phyloP scores from a whole-genome alignment of 2,329 filamentous ascomycete genomes.

The Cryphonectria parasitica region DNA sequence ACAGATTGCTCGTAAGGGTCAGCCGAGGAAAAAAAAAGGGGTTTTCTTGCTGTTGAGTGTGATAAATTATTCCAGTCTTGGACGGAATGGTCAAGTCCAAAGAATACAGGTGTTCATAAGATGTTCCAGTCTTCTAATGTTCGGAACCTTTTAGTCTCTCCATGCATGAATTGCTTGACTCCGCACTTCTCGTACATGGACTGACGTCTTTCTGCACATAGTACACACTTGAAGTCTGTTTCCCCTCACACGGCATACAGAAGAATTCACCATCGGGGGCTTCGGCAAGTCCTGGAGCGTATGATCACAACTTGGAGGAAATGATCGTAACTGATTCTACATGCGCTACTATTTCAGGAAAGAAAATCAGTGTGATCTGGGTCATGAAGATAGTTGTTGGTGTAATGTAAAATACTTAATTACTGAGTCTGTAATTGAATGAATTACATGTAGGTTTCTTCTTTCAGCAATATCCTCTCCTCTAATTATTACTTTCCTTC shows the following conservation, averaged over 20 bases:
- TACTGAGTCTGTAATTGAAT: not conserved
- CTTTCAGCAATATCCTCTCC: not conserved
- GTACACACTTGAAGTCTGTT: not conserved
- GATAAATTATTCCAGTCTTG: not conserved
- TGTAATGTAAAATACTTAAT: not conserved
- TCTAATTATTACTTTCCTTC: not conserved
- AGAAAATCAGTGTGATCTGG: too few relatives aligned
- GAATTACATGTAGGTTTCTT: too few relatives aligned
- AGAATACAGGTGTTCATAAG: not conserved
- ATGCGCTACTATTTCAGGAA: too few relatives aligned
- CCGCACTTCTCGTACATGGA: not conserved
- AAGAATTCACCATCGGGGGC: not conserved
- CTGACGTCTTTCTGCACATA: not conserved
- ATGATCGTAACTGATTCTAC: not conserved
- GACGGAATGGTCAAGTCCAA: not conserved
- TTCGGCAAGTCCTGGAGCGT: not conserved
- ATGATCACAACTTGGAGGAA: too few relatives aligned
- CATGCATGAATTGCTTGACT: not conserved
- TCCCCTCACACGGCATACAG: constrained; percentile 1
- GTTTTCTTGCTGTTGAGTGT: not conserved
- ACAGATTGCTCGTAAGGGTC: too few relatives aligned
- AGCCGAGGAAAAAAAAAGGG: too few relatives aligned
- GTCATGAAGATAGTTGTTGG: too few relatives aligned
- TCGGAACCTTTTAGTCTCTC: not conserved
- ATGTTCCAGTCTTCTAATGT: not conserved